Base-by-base conservation (phyloP, 345 rosid genomes). In the Isatis tinctoria region DNA sequence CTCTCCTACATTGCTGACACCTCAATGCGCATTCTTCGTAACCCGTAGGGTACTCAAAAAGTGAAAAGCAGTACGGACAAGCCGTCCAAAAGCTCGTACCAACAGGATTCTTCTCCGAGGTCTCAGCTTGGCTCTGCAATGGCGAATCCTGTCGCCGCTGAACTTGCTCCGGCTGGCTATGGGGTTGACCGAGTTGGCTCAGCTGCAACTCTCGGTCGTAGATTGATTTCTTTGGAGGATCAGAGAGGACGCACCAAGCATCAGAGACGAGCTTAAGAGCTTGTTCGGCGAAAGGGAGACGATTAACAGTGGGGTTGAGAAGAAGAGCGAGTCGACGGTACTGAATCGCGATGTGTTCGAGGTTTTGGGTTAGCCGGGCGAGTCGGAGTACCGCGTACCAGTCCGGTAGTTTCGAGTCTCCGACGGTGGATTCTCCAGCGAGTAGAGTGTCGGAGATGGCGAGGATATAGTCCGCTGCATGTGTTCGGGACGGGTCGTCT, bases 321-420 rank as follows among this genome's bases (percentile, higher is more conserved):
- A 89, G 82, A 30, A 89, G 79, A 11, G 90, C 85, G 52, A 93
- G 85, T 68, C 89, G 83, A 8, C 92, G 87, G 74, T 84, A 93
- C 87, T 93, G 96, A 72, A 75, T 72, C 1, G 91, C 87, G 59
- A 87, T 16, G 69, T 84, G 89, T 27, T 93, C 97, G 28, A 76
- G 43, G 61, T 79, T 78, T 68, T 49, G 85, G 43, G 90, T 83
- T 48, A 85, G 64, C 18, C 81, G 85, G 13, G 54, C 77, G 63
- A 93, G 83, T 69, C 92, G 97, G 58, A 93, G 91, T 52, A 90
- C 74, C 4, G 84, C 78, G 70, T 91, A 93, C 87, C 86, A 93
- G 69, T 91, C 94, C 2, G 71, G 81, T 62, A 78, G 48, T 70
- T 72, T 67, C 22, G 78, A 67, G 10, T 70, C 56, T 32, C 78